Percentiles rank a stretch among this genome's conserved stretches.
Evolutionary conservation across 2,329 filamentous ascomycete genomes (phyloP).

Genomic region (Trichoderma oligosporum): DNA sequence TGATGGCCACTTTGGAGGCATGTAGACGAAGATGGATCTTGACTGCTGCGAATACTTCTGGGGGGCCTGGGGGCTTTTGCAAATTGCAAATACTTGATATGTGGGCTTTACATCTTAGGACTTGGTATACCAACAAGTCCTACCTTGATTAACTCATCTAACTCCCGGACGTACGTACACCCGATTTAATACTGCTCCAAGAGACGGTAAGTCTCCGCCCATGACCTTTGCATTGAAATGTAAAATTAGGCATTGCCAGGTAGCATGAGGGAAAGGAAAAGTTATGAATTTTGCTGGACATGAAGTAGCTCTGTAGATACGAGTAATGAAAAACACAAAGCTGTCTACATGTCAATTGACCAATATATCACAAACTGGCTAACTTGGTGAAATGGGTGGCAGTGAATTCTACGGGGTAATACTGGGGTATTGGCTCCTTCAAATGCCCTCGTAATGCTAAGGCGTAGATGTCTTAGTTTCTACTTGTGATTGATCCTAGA

Average conservation of each 20-base stretch:
- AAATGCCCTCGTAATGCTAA: too few relatives aligned
- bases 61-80: slow-evolving; percentile 37
- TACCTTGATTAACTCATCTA: slow-evolving; percentile 12
- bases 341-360: too few relatives aligned
- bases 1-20: slow-evolving; percentile 17
- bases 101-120: slow-evolving; percentile 7
- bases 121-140: not conserved
- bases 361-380: too few relatives aligned
- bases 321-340: slow-evolving; percentile 11
- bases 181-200: slow-evolving; percentile 11
- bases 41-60: slow-evolving; percentile 36
- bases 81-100: slow-evolving; percentile 25
- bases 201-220: slow-evolving; percentile 20
- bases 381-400: too few relatives aligned
- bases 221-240: slow-evolving; percentile 15
- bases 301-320: not conserved
- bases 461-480: too few relatives aligned
- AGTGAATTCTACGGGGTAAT: too few relatives aligned
- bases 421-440: too few relatives aligned
- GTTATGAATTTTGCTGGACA: slow-evolving; percentile 7
- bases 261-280: slow-evolving; percentile 8
- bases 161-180: slow-evolving; percentile 16
- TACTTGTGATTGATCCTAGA: too few relatives aligned
- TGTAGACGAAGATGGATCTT: slow-evolving; percentile 31
- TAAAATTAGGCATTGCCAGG: slow-evolving; percentile 15